phyloP scores from a whole-genome alignment of 352 stramenopile genomes.

The Thalassiosira delicatula region DNA sequence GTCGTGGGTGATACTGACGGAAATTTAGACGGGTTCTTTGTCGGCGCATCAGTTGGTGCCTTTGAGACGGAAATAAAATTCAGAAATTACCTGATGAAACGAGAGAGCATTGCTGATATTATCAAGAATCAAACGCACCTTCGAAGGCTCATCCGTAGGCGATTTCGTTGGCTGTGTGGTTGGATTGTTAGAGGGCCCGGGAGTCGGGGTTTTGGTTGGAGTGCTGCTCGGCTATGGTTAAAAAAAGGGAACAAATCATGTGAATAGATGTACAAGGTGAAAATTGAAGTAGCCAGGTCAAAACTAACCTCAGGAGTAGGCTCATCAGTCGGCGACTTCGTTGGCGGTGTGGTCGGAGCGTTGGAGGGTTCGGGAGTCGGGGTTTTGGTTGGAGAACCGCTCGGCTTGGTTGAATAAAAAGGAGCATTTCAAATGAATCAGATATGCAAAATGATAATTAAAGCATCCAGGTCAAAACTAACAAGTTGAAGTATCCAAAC shows the following conservation, averaged over 20 bases:
- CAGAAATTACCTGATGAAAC: neutral
- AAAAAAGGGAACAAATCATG: neutral
- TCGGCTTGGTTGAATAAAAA: neutral
- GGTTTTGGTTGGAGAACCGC: neutral
- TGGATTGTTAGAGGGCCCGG: neutral
- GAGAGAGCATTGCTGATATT: too few relatives aligned
- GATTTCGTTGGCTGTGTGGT: neutral
- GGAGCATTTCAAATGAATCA: neutral
- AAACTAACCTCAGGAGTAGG: neutral
- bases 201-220: neutral
- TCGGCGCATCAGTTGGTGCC: slow-evolving; percentile 2
- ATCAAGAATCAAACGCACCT: neutral
- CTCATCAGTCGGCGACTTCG: neutral
- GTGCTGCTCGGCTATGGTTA: neutral
- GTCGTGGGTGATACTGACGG: slow-evolving; percentile 9
- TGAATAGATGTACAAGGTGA: neutral
- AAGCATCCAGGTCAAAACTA: neutral
- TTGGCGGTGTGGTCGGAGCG: neutral
- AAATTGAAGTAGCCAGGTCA: neutral
- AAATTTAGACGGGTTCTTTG: slow-evolving; percentile 7
- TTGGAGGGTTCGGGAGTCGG: neutral
- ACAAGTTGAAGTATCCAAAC: neutral
- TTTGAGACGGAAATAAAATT: neutral
- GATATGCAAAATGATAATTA: neutral
- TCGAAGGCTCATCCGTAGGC: neutral